A percentile compares a stretch with the other conserved stretches of the same genome.
Conservation (phyloP, 140 eudicot species). For the Erigeron philadelphicus region DNA sequence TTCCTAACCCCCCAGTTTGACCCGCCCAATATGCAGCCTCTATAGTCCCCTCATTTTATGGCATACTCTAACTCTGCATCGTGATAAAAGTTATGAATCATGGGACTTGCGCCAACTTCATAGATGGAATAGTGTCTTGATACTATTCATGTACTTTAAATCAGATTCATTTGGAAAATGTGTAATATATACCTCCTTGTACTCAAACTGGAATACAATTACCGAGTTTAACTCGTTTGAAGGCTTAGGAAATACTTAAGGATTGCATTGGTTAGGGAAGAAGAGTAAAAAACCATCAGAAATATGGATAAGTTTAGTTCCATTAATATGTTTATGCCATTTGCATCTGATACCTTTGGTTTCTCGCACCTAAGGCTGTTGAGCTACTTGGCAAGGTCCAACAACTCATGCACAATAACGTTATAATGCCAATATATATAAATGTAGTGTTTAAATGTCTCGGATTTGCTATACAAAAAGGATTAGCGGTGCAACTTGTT, state of each 20-base stretch:
- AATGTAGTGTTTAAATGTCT: too few relatives aligned
- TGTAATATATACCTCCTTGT: background rate
- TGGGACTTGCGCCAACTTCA: conserved; percentile 58
- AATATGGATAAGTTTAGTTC: conserved; percentile 17
- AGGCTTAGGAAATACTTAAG: background rate
- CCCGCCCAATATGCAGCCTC: background rate
- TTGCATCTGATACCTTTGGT: too few relatives aligned
- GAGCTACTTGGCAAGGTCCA: too few relatives aligned
- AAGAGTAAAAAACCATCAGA: background rate
- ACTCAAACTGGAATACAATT: background rate
- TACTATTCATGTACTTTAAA: too few relatives aligned
- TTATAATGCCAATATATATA: too few relatives aligned
- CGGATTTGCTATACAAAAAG: too few relatives aligned
- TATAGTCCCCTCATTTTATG: conserved; percentile 37
- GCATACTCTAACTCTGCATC: conserved; percentile 47
- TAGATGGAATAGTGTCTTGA: conserved; percentile 23
- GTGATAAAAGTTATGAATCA: conserved; percentile 44
- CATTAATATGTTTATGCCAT: conserved; percentile 26
- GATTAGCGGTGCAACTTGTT: too few relatives aligned
- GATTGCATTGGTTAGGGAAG: background rate
- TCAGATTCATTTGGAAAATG: conserved; percentile 31
- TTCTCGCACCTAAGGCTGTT: too few relatives aligned
- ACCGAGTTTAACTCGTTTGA: background rate
- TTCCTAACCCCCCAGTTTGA: background rate
- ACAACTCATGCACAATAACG: too few relatives aligned